Percentiles rank a stretch among this genome's conserved stretches.
Conservation (phyloP, 1,284 basidiomycete genomes). For the Cryptococcus sp. region DNA sequence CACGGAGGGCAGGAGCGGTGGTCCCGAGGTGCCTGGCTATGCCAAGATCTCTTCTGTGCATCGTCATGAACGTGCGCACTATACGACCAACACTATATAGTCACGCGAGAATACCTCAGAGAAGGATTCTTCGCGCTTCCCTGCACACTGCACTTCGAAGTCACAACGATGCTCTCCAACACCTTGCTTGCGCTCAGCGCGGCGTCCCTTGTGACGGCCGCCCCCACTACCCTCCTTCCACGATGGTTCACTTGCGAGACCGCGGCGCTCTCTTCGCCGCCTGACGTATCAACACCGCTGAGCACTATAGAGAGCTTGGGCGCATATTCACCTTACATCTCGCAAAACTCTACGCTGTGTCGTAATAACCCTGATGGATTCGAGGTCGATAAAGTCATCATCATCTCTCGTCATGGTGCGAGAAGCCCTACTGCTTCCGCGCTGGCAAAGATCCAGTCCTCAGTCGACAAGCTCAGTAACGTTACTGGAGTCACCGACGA, state of each 20-base stretch:
- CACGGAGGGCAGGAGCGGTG: too few species aligned
- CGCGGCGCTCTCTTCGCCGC: background rate
- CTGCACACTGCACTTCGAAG: too few species aligned
- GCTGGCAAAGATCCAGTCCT: constrained; percentile 7
- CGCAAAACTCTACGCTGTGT: constrained; percentile 4
- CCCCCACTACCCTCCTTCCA: background rate
- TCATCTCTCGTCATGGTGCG: constrained; percentile 20
- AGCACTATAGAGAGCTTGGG: constrained; percentile 7
- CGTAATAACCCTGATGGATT: constrained; percentile 9
- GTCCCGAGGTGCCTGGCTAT: too few species aligned
- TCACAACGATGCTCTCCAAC: background rate
- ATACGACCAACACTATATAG: too few species aligned
- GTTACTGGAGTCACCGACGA: constrained; percentile 2
- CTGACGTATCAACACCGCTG: constrained; percentile 6
- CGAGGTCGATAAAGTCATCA: constrained; percentile 14
- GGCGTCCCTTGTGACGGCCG: background rate
- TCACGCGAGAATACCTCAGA: too few species aligned
- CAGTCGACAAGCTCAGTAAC: constrained; percentile 11
- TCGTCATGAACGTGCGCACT: too few species aligned
- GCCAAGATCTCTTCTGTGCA: too few species aligned
- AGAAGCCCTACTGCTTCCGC: constrained; percentile 16
- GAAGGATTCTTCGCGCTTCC: too few species aligned
- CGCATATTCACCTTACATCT: constrained; percentile 18
- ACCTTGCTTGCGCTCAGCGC: background rate
- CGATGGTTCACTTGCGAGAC: constrained; percentile 1